A percentile compares a stretch with the other conserved stretches of the same genome.
Conservation (phyloP, 805 yeast genomes). For the Monosporozyma siamensis region DNA sequence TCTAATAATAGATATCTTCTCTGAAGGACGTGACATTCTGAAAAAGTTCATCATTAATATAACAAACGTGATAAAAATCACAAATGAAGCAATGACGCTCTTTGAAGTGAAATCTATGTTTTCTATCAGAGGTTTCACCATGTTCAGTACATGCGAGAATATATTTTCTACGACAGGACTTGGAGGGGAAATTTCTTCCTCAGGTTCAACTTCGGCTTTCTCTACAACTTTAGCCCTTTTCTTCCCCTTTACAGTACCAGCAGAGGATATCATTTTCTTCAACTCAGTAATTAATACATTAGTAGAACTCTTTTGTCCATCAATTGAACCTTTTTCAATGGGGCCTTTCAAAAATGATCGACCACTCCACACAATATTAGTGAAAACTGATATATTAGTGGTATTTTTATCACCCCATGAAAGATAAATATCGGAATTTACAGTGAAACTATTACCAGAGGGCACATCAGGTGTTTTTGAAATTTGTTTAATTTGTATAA, state of each 20-base stretch:
- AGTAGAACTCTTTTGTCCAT: conserved; percentile 61
- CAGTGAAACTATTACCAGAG: conserved; percentile 58
- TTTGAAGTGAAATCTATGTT: conserved; percentile 16
- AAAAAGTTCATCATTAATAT: neutral
- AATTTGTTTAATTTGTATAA: conserved; percentile 38
- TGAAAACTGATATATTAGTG: conserved; percentile 46
- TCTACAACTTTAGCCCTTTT: conserved; percentile 7
- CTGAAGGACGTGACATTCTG: neutral
- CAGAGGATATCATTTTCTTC: conserved; percentile 23
- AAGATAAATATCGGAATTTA: conserved; percentile 47
- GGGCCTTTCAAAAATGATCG: conserved; percentile 70
- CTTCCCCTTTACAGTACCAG: conserved; percentile 14
- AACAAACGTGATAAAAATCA: conserved; percentile 6
- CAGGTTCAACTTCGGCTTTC: conserved; percentile 2
- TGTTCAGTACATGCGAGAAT: neutral
- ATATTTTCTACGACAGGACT: neutral
- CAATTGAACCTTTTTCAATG: conserved; percentile 64
- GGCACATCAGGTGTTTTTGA: conserved; percentile 71
- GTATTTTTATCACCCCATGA: conserved; percentile 52
- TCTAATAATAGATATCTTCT: conserved; percentile 12
- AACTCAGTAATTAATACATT: conserved; percentile 37
- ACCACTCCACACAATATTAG: conserved; percentile 61
- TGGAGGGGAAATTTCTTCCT: neutral
- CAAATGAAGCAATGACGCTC: conserved; percentile 8
- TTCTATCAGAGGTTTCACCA: conserved; percentile 4